phyloP scores from a whole-genome alignment of 768 basidiomycete genomes.

The Lentinula aciculospora region DNA sequence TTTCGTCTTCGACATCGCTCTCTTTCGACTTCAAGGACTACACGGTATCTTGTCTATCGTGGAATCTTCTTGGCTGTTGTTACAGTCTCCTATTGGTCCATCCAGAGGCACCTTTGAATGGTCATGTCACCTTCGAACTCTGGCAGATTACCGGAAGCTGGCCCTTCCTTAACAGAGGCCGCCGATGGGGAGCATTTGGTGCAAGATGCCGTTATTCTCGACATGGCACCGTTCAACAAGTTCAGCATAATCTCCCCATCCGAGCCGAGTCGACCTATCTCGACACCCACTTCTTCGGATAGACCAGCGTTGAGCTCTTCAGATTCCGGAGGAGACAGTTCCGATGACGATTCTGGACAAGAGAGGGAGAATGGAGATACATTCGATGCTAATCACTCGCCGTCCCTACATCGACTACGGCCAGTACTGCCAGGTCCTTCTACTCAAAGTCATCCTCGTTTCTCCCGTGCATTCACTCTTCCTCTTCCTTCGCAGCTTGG shows the following conservation, averaged over 20 bases:
- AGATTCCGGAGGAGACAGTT: constrained; percentile 46
- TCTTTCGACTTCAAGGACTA: not conserved
- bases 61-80: not conserved
- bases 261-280: constrained; percentile 34
- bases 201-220: constrained; percentile 40
- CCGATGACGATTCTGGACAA: constrained; percentile 28
- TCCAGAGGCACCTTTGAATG: not conserved
- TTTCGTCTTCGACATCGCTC: not conserved
- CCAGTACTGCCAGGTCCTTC: not conserved
- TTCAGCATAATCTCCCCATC: constrained; percentile 49
- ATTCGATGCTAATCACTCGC: constrained; percentile 11
- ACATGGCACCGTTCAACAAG: constrained; percentile 44
- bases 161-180: constrained; percentile 18
- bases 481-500: constrained; percentile 78
- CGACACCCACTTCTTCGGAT: constrained; percentile 32
- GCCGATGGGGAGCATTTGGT: constrained; percentile 38
- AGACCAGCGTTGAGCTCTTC: constrained; percentile 34
- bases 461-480: constrained; percentile 73
- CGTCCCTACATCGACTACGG: not conserved
- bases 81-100: not conserved
- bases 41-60: not conserved
- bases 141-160: not conserved
- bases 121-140: not conserved
- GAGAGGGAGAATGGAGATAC: constrained; percentile 19
- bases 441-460: constrained; percentile 36